Base-by-base conservation (phyloP, 352 stramenopile genomes). In the Phytophthora multivora region DNA sequence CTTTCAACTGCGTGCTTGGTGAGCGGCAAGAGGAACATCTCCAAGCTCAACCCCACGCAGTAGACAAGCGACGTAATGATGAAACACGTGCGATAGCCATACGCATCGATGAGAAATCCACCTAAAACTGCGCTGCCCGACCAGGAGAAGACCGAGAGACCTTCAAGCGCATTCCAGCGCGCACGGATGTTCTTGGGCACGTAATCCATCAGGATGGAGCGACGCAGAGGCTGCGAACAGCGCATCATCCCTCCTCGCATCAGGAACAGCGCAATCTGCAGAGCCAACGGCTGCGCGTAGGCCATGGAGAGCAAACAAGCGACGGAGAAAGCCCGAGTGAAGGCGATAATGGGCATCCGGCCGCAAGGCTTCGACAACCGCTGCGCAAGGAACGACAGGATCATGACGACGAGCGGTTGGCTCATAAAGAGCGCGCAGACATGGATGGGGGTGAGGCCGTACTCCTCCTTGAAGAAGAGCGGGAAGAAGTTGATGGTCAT, bases 401-500 rank as follows among this genome's bases (percentile, higher is more conserved):
- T 71, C 63, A 93, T 85, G 48, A 91, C 69, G 11, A 93, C 31
- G 18, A 93, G 63, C 12, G 84, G 84, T 55, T 91, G 84, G 13
- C 68, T 66, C 50, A 89, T 65, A 61, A 90, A 93, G 4, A 93
- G 64, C 28, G 76, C 51, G 28, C 73, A 90, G 23, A 93, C 75
- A 41, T 91, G 78, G 50, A 90, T 90, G 16, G 84, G 84, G 23
- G 84, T 80, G 26, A 93, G 69, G 6, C 73, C 73, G 66, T 93
- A 91, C 52, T 93, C 82, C 26, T 89, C 69, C 64, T 86, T 88
- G 60, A 93, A 93, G 54, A 93, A 93, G 2, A 93, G 62, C 25
- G 84, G 84, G 70, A 93, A 93, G 54, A 93, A 93, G 51, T 89
- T 90, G 65, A 91, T 89, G 0, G 81, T 91, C 84, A 93, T 93